Evolutionary conservation across 2,329 filamentous ascomycete genomes (phyloP).

Genomic region (Trichoderma harzianum): DNA sequence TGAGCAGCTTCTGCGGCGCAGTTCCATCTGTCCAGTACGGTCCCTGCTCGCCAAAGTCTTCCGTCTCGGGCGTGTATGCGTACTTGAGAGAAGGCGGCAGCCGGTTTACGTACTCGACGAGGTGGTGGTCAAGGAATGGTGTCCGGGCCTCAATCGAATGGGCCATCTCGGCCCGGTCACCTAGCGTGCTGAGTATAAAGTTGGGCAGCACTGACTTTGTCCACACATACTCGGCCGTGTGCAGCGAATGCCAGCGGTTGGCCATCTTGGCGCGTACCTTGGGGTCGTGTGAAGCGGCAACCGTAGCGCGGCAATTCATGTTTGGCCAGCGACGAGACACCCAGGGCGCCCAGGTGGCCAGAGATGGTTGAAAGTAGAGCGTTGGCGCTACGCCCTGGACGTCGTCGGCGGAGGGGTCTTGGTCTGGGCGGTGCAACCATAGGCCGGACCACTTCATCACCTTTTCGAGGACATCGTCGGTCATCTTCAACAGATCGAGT

Average conservation of each 20-base stretch:
- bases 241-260: neutral
- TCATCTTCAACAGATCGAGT: neutral
- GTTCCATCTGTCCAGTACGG: neutral
- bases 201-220: neutral
- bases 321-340: neutral
- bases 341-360: neutral
- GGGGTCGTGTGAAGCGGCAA: neutral
- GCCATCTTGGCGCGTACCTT: neutral
- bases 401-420: neutral
- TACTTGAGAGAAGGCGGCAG: neutral
- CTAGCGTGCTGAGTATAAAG: neutral
- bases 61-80: neutral
- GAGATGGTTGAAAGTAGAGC: neutral
- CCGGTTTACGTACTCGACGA: neutral
- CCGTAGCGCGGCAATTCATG: neutral
- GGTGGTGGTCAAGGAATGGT: neutral
- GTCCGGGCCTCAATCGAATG: neutral
- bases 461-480: neutral
- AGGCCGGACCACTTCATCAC: neutral
- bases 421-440: neutral
- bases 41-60: neutral
- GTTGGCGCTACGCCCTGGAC: neutral
- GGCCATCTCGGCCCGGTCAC: neutral
- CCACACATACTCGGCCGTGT: neutral
- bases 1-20: neutral